A percentile compares a stretch with the other conserved stretches of the same genome.
These are phyloP conservation scores for Castanea sativa DNA, from an alignment of 306 rosid genomes.

Conservation along the genomic window DNA sequence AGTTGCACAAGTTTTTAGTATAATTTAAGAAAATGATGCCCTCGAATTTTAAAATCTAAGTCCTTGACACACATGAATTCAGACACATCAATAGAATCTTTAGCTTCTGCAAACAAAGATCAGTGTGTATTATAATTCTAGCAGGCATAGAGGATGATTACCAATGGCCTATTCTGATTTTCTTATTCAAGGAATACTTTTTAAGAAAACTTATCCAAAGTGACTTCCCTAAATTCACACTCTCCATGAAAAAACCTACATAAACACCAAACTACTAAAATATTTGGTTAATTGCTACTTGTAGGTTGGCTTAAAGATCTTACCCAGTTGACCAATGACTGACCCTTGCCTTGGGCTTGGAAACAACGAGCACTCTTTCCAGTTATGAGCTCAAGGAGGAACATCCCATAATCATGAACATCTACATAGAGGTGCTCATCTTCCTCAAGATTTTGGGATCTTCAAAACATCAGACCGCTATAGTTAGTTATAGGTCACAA, in stretches of 20 bases:
- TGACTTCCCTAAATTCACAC: neutral
- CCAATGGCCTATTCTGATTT: too few relatives aligned
- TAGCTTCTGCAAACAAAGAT: neutral
- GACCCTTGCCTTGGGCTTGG: conserved; percentile 1
- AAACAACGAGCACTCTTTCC: conserved; percentile 14
- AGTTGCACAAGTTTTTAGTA: neutral
- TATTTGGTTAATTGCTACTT: neutral
- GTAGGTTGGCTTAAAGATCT: conserved; percentile 8
- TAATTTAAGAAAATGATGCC: too few relatives aligned
- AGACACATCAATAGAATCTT: neutral
- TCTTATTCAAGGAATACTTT: neutral
- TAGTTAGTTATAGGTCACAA: too few relatives aligned
- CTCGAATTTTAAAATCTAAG: too few relatives aligned
- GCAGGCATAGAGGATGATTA: neutral
- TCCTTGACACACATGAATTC: too few relatives aligned
- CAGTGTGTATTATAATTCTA: neutral
- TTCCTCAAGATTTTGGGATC: conserved; percentile 10
- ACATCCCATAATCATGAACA: conserved; percentile 21
- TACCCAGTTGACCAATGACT: conserved; percentile 29
- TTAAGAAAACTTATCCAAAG: neutral
- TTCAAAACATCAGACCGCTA: neutral
- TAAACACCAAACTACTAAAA: neutral
- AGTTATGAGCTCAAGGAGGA: conserved; percentile 29
- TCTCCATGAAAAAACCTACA: neutral
- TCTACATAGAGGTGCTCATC: conserved; percentile 9